A percentile compares a stretch with the other conserved stretches of the same genome.
phyloP scores from a whole-genome alignment of 352 stramenopile genomes.

The Plasmopara muralis region DNA sequence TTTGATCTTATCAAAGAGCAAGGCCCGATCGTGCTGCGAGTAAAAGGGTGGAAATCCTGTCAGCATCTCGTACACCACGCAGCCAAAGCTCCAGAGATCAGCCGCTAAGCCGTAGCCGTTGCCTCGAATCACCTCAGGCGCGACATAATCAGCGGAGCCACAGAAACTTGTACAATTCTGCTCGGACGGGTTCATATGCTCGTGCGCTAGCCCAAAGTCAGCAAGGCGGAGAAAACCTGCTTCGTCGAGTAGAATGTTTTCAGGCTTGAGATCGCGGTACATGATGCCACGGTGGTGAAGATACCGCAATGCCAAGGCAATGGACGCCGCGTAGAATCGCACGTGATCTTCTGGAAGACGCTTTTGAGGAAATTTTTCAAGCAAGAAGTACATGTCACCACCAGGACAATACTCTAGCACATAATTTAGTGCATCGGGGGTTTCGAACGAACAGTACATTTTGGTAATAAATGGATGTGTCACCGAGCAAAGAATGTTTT shows the following conservation, averaged over 20 bases:
- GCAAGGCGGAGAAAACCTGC: conserved; percentile 86
- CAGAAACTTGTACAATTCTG: conserved; percentile 75
- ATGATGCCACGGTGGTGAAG: conserved; percentile 70
- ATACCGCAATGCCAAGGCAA: conserved; percentile 91
- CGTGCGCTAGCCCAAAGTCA: conserved; percentile 76
- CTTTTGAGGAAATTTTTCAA: conserved; percentile 85
- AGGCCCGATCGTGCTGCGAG: conserved; percentile 70
- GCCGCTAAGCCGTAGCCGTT: conserved; percentile 66
- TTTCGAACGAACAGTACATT: conserved; percentile 92
- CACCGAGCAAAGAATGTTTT: conserved; percentile 92
- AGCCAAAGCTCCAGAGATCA: conserved; percentile 87
- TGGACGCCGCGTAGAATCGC: conserved; percentile 96
- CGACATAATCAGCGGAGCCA: conserved; percentile 80
- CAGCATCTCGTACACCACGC: conserved; percentile 79
- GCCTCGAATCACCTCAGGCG: conserved; percentile 71
- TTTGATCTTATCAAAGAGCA: conserved; percentile 97
- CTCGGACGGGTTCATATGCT: conserved; percentile 46
- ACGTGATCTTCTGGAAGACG: conserved; percentile 91
- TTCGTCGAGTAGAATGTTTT: conserved; percentile 87
- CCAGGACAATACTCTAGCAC: conserved; percentile 98
- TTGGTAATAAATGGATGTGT: conserved; percentile 98
- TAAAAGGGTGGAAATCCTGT: conserved; percentile 92
- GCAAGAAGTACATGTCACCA: conserved; percentile 93
- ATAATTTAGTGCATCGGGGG: conserved; percentile 92
- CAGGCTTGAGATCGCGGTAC: conserved; percentile 89